Evolutionary conservation across 176 grass and related monocot species (phyloP), one percentile per base, ranked within the genome.

Genomic region (Rhynchospora pubera): DNA sequence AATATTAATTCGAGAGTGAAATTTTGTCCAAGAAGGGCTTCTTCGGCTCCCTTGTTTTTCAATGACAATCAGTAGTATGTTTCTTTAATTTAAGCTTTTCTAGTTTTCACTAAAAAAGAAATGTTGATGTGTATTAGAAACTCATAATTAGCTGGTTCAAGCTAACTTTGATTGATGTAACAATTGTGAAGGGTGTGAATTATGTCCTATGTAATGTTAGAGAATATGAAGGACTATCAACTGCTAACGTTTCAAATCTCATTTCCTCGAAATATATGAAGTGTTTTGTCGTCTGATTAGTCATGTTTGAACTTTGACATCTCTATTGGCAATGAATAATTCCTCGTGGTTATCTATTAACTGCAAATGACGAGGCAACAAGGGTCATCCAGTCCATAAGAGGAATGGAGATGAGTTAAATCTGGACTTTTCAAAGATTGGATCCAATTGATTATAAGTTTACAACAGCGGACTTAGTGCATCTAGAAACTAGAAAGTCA

Each of bases 401-500:
- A 55, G 14, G 8, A 77, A 56, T 77, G 72, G 72, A 77, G 72
- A 77, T 32, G 72, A 30, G 47, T 22, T 12, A 12, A 75, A 53
- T 55, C n/a, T 47, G 14, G 22, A 10, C 0, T 30, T 28, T 75
- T 76, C 72, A 76, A 76, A 76, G 16, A 76, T 15, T 30, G 48
- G 45, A 74, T 74, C 69, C 70, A 28, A 28, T 13, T 52, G 70
- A 12, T 67, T 67, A 6, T 16, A 57, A 28, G 55, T 6, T 7
- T 7, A 0, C 11, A 77, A 14, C 50, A 76, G 15, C 24, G 72
- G 50, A 16, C 48, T 7, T 56, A 13, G 50, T 77, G 32, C 72
- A 50, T 77, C 23, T 34, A 77, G 50, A 77, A 77, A 77, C 23
- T 34, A 77, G 50, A 77, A 77, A 77, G 72, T 55, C 72, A 77